phyloP scores from a whole-genome alignment of 2,329 filamentous ascomycete genomes.

The Colletotrichum sp. region DNA sequence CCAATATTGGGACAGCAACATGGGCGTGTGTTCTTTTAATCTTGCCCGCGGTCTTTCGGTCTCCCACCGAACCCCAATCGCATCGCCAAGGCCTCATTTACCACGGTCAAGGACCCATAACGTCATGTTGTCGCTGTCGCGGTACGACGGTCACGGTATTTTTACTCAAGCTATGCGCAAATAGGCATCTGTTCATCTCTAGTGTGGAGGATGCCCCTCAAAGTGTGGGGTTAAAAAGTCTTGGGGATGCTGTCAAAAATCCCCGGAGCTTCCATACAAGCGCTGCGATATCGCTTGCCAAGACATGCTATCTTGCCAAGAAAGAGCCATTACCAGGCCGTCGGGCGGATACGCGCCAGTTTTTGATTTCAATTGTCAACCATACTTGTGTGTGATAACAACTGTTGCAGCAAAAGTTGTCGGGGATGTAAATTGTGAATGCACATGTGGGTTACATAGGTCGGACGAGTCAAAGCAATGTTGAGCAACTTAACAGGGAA shows the following conservation, averaged over 20 bases:
- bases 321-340: not conserved
- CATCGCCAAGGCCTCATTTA: constrained; percentile 2
- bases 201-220: constrained; percentile 8
- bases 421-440: not conserved
- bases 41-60: not conserved
- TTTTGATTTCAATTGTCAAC: not conserved
- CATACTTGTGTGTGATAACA: not conserved
- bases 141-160: not conserved
- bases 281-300: not conserved
- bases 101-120: not conserved
- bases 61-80: not conserved
- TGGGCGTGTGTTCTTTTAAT: not conserved
- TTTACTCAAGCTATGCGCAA: not conserved
- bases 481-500: too few relatives aligned
- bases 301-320: constrained; percentile 18
- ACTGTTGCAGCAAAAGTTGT: not conserved
- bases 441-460: not conserved
- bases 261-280: not conserved
- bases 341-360: not conserved
- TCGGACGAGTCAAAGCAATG: too few relatives aligned
- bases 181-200: constrained; percentile 12
- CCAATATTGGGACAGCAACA: accelerated
- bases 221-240: not conserved
- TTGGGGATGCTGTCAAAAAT: not conserved
- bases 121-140: not conserved